These are phyloP conservation scores for Musa acuminata DNA, from an alignment of 176 grass and related monocot genomes.

Conservation along the genomic window DNA sequence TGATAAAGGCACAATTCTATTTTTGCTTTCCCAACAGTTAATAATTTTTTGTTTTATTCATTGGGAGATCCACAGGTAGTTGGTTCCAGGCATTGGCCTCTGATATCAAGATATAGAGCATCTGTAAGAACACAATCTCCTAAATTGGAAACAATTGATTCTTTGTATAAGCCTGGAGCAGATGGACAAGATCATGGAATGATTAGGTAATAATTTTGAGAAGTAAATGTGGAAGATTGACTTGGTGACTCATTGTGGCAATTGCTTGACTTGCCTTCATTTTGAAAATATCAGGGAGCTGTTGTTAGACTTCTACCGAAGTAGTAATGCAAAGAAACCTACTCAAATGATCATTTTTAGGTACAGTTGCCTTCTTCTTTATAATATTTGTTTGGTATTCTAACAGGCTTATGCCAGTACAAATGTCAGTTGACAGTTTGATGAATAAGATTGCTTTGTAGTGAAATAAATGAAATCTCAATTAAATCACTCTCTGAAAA, in stretches of 20 bases:
- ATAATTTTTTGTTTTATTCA: not conserved
- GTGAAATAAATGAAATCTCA: too few species aligned
- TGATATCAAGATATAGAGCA: conserved; percentile 65
- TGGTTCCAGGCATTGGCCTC: conserved; percentile 54
- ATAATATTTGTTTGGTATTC: not conserved
- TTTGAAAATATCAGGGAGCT: conserved; percentile 49
- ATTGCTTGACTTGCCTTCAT: not conserved
- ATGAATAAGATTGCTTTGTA: too few species aligned
- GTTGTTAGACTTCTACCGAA: conserved; percentile 52
- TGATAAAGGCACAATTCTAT: not conserved
- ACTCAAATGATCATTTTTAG: conserved; percentile 66
- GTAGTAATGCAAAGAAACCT: conserved; percentile 41
- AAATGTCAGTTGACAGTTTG: too few species aligned
- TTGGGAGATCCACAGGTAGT: conserved; percentile 34
- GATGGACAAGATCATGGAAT: conserved; percentile 58
- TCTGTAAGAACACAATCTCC: conserved; percentile 61
- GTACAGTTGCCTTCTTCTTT: conserved; percentile 13
- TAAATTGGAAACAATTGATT: conserved; percentile 69
- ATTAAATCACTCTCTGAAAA: too few species aligned
- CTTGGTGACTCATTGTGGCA: not conserved
- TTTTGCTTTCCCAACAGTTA: not conserved
- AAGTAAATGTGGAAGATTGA: too few species aligned
- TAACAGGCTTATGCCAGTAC: not conserved
- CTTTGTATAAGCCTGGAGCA: conserved; percentile 48
- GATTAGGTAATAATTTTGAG: conserved; percentile 13